A percentile compares a stretch with the other conserved stretches of the same genome.
phyloP scores from a whole-genome alignment of 768 basidiomycete genomes.

The Amyloporia xantha region DNA sequence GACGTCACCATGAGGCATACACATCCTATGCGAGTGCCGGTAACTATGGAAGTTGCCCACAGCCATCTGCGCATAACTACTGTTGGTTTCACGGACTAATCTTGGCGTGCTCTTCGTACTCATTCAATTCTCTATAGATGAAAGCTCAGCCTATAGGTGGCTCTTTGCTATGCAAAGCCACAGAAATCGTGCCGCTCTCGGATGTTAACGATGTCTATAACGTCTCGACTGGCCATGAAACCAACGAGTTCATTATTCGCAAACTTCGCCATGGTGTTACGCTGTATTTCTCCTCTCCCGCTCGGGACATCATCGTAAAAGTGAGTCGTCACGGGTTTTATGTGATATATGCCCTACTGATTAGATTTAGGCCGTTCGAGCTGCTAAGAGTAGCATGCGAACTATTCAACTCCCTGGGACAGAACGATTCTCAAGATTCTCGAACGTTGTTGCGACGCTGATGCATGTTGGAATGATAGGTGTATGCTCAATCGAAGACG shows the following conservation, averaged over 20 bases:
- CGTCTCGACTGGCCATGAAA: constrained; percentile 68
- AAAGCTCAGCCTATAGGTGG: constrained; percentile 70
- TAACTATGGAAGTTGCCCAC: constrained; percentile 56
- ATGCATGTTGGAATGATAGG: constrained; percentile 84
- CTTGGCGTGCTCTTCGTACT: constrained; percentile 5
- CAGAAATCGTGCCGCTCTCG: constrained; percentile 71
- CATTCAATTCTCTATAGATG: constrained; percentile 33
- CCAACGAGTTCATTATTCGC: constrained; percentile 77
- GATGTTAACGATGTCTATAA: constrained; percentile 88
- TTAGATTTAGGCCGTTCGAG: constrained; percentile 66
- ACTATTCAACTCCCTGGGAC: constrained; percentile 44
- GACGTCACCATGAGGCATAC: constrained; percentile 64
- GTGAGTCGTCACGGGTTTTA: no score
- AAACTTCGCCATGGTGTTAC: constrained; percentile 64
- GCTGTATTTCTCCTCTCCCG: constrained; percentile 66
- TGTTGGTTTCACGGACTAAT: constrained; percentile 34
- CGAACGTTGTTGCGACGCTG: constrained; percentile 79
- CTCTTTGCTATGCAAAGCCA: constrained; percentile 63
- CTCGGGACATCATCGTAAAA: constrained; percentile 70
- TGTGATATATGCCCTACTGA: no score
- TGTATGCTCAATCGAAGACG: constrained; percentile 65
- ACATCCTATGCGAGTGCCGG: constrained; percentile 64
- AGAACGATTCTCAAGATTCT: constrained; percentile 70
- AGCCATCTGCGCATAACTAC: constrained; percentile 76
- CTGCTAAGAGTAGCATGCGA: constrained; percentile 66